A percentile compares a stretch with the other conserved stretches of the same genome.
Conservation (phyloP, 805 yeast genomes). For the Kazachstania bromeliacearum region DNA sequence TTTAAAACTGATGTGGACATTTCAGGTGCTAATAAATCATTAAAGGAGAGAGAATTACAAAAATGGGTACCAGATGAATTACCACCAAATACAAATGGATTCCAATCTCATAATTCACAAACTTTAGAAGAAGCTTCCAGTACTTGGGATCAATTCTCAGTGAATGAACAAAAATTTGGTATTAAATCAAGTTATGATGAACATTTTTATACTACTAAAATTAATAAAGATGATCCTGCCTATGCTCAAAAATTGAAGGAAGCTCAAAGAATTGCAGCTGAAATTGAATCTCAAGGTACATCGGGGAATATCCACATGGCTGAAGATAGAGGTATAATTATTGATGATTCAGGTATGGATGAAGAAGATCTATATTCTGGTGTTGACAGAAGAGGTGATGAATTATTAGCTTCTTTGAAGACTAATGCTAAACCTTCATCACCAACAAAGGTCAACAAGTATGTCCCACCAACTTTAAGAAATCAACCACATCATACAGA, state of each 20-base stretch:
- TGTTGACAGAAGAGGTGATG: slow-evolving; percentile 49
- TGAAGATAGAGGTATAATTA: slow-evolving; percentile 75
- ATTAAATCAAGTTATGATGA: slow-evolving; percentile 77
- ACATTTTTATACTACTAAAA: slow-evolving; percentile 73
- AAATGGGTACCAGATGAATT: slow-evolving; percentile 71
- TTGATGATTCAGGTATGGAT: slow-evolving; percentile 81
- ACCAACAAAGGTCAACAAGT: slow-evolving; percentile 27
- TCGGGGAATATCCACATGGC: slow-evolving; percentile 73
- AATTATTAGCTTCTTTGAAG: slow-evolving; percentile 26
- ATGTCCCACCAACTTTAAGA: slow-evolving; percentile 28
- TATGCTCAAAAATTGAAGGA: slow-evolving; percentile 51
- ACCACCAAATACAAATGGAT: slow-evolving; percentile 11
- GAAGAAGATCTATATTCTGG: slow-evolving; percentile 97
- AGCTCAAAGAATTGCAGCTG: slow-evolving; percentile 75
- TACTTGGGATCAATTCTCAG: slow-evolving; percentile 89
- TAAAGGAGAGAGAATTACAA: slow-evolving; percentile 65
- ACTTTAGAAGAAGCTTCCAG: slow-evolving; percentile 31
- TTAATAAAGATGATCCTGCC: slow-evolving; percentile 63
- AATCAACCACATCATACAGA: slow-evolving; percentile 28
- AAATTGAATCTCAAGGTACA: slow-evolving; percentile 59
- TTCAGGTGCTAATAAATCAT: slow-evolving; percentile 36
- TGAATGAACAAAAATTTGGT: slow-evolving; percentile 83
- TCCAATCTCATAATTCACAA: slow-evolving; percentile 9
- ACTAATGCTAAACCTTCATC: slow-evolving; percentile 20
- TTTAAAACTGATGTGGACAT: slow-evolving; percentile 87